A percentile compares a stretch with the other conserved stretches of the same genome.
phyloP scores from a whole-genome alignment of 305 asterid species.

The Stenogyne calaminthoides region DNA sequence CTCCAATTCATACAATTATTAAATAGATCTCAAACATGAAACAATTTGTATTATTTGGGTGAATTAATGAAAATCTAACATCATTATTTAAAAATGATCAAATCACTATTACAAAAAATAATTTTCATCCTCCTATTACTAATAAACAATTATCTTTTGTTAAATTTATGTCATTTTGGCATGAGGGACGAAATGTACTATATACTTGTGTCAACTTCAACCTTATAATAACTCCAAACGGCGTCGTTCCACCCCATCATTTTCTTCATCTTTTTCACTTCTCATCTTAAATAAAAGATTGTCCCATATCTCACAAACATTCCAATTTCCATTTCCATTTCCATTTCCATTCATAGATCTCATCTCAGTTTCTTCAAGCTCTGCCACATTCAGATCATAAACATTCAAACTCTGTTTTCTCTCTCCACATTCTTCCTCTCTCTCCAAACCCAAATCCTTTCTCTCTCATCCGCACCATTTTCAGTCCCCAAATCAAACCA shows the following conservation, averaged over 20 bases:
- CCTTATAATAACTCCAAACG: conserved; percentile 28
- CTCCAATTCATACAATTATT: too few species aligned
- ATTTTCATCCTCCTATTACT: too few species aligned
- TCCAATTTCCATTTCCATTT: neutral
- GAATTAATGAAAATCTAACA: too few species aligned
- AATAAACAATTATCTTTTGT: too few species aligned
- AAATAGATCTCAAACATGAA: too few species aligned
- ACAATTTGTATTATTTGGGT: too few species aligned
- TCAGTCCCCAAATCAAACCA: conserved; percentile 25
- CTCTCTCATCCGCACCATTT: conserved; percentile 33
- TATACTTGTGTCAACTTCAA: conserved; percentile 28
- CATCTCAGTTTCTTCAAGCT: conserved; percentile 1
- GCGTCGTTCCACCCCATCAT: conserved; percentile 29
- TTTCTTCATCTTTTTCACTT: neutral
- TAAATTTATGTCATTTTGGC: too few species aligned
- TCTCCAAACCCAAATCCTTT: conserved; percentile 30
- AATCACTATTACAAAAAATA: too few species aligned
- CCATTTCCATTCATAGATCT: conserved; percentile 19
- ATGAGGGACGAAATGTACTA: too few species aligned
- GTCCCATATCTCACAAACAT: conserved; percentile 33
- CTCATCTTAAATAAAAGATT: conserved; percentile 30
- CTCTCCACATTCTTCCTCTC: conserved; percentile 15
- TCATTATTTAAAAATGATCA: too few species aligned
- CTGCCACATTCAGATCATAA: neutral
- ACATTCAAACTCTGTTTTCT: conserved; percentile 30